A percentile compares a stretch with the other conserved stretches of the same genome.
phyloP scores from a whole-genome alignment of 331 rosid genomes.

The Acacia concinna region DNA sequence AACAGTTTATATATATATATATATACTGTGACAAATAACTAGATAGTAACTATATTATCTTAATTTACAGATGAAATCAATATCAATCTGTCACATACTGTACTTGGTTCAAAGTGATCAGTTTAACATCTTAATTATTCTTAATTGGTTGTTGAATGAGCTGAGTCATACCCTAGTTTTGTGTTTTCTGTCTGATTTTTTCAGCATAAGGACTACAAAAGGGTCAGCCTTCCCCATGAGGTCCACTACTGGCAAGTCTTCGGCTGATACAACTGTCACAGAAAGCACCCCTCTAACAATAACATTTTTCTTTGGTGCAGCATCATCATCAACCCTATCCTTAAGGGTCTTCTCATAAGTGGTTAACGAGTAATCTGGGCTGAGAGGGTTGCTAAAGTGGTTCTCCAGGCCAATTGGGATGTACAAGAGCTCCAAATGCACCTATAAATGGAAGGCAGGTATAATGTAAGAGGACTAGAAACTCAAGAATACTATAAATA shows the following conservation, averaged over 20 bases:
- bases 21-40: neutral
- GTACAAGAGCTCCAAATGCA: conserved; percentile 92
- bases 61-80: neutral
- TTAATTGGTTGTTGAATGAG: neutral
- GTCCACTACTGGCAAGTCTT: conserved; percentile 79
- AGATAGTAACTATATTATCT: neutral
- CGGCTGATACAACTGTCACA: conserved; percentile 87
- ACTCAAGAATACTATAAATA: conserved; percentile 18
- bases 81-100: neutral
- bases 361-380: conserved; percentile 64
- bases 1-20: conserved; percentile 11
- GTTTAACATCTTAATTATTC: neutral
- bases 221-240: conserved; percentile 98
- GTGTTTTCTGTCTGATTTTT: conserved; percentile 69
- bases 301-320: conserved; percentile 56
- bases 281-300: conserved; percentile 89
- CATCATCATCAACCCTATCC: conserved; percentile 32
- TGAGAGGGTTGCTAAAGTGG: conserved; percentile 52
- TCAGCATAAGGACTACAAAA: conserved; percentile 68
- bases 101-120: neutral
- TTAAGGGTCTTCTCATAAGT: conserved; percentile 71
- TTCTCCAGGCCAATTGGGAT: conserved; percentile 67
- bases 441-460: conserved; percentile 46
- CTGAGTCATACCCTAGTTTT: conserved; percentile 74
- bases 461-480: neutral